Evolutionary conservation across 176 grass and related monocot species (phyloP).

Genomic region (Tillandsia leiboldiana): DNA sequence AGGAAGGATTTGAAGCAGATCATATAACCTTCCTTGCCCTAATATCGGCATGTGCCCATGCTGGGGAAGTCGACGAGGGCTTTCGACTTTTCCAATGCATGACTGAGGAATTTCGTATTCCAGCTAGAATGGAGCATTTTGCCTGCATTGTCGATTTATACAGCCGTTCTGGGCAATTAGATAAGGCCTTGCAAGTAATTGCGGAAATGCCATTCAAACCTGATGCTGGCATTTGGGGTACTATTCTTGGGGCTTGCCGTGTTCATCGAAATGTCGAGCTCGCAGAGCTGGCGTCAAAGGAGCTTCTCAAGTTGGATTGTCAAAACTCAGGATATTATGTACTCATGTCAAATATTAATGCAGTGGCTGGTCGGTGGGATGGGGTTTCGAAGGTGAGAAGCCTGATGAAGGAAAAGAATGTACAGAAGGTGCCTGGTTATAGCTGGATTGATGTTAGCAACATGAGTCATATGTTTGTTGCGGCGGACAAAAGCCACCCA

Average conservation of each 20-base stretch:
- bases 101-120: slow-evolving; percentile 43
- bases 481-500: slow-evolving; percentile 56
- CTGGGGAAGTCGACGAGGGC: slow-evolving; percentile 65
- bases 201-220: slow-evolving; percentile 59
- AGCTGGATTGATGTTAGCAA: slow-evolving; percentile 79
- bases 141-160: slow-evolving; percentile 77
- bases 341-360: slow-evolving; percentile 85
- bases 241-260: slow-evolving; percentile 65
- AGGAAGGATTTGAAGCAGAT: slow-evolving; percentile 50
- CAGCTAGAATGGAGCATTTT: slow-evolving; percentile 65
- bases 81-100: slow-evolving; percentile 48
- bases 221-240: slow-evolving; percentile 81
- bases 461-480: slow-evolving; percentile 60
- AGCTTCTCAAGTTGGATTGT: slow-evolving; percentile 62
- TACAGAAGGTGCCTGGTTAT: slow-evolving; percentile 68
- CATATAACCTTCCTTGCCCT: slow-evolving; percentile 83
- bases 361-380: slow-evolving; percentile 69
- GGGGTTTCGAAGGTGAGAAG: slow-evolving; percentile 62
- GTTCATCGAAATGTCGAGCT: slow-evolving; percentile 56
- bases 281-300: slow-evolving; percentile 54
- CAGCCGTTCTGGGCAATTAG: slow-evolving; percentile 53
- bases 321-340: slow-evolving; percentile 89
- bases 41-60: slow-evolving; percentile 70
- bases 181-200: slow-evolving; percentile 58
- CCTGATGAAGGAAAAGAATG: slow-evolving; percentile 72